Evolutionary conservation across 2,329 filamentous ascomycete genomes (phyloP).

Genomic region (Xylaria sp.): DNA sequence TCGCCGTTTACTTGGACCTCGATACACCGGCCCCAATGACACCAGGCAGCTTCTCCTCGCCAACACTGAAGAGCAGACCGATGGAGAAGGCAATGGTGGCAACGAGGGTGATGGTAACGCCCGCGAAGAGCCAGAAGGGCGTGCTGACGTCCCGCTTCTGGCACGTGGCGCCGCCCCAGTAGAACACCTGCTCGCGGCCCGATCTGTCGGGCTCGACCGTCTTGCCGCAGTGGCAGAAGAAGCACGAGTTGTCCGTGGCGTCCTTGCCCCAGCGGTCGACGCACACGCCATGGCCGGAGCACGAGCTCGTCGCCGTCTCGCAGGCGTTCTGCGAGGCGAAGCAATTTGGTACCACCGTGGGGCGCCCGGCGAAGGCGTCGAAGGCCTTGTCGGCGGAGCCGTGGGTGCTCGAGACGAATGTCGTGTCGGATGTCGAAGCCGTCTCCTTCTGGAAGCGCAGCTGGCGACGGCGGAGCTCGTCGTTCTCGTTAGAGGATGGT

Average conservation of each 20-base stretch:
- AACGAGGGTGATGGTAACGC: constrained; percentile 77
- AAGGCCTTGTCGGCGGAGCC: constrained; percentile 36
- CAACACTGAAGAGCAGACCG: constrained; percentile 83
- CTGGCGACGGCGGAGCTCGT: constrained; percentile 61
- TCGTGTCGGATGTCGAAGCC: constrained; percentile 47
- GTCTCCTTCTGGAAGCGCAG: constrained; percentile 53
- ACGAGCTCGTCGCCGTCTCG: constrained; percentile 75
- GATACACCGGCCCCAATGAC: constrained; percentile 97
- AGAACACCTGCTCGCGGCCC: constrained; percentile 62
- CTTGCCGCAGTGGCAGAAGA: constrained; percentile 77
- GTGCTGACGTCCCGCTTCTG: constrained; percentile 91
- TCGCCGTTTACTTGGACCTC: constrained; percentile 64
- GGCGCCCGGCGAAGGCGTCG: constrained; percentile 52
- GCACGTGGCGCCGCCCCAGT: constrained; percentile 88
- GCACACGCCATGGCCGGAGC: constrained; percentile 85
- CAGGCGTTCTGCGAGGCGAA: constrained; percentile 78
- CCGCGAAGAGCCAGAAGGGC: constrained; percentile 87
- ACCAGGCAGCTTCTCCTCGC: constrained; percentile 87
- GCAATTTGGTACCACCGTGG: constrained; percentile 72
- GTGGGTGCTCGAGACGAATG: constrained; percentile 41
- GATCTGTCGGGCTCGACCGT: constrained; percentile 62
- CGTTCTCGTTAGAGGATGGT: constrained; percentile 32
- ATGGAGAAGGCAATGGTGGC: constrained; percentile 76
- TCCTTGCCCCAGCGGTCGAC: constrained; percentile 69
- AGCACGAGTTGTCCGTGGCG: constrained; percentile 68